Percentiles rank a stretch among this genome's conserved stretches.
Evolutionary conservation across 2,329 filamentous ascomycete genomes (phyloP).

Genomic region (Nemania sp.): DNA sequence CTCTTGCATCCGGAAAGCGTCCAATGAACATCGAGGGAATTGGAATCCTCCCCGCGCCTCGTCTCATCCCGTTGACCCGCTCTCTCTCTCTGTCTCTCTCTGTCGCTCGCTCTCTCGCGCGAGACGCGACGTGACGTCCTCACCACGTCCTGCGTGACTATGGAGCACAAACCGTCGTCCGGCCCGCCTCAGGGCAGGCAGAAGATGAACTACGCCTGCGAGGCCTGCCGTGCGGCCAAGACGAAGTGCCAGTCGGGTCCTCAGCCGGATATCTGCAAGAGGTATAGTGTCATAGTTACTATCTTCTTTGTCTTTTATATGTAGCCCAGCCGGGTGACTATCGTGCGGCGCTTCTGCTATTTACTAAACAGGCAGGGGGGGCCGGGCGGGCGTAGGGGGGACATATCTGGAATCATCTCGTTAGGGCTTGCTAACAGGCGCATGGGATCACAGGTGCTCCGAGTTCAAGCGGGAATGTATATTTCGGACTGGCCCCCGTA

Average conservation of each 20-base stretch:
- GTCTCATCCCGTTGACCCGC: background rate
- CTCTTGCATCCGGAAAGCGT: background rate
- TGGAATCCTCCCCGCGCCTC: background rate
- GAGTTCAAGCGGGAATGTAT: constrained; percentile 59
- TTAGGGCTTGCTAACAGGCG: constrained; percentile 1
- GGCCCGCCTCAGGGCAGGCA: constrained; percentile 20
- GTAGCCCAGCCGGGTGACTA: background rate
- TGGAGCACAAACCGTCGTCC: constrained; percentile 19
- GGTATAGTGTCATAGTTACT: constrained; percentile 47
- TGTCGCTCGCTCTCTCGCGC: background rate
- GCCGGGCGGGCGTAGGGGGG: too few species aligned
- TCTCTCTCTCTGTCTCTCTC: too few species aligned
- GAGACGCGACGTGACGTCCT: background rate
- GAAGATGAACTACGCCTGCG: constrained; percentile 54
- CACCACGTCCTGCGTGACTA: background rate
- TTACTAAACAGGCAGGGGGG: background rate
- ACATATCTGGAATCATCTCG: background rate
- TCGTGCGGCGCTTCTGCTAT: background rate
- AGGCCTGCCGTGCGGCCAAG: constrained; percentile 59
- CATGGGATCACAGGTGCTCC: constrained; percentile 48
- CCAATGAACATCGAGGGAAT: background rate
- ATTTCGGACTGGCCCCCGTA: constrained; percentile 55
- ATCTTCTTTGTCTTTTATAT: background rate
- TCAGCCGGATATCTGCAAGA: constrained; percentile 55
- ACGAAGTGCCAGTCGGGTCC: constrained; percentile 56